phyloP scores from a whole-genome alignment of 2,329 filamentous ascomycete species.

The Penicillium expansum region DNA sequence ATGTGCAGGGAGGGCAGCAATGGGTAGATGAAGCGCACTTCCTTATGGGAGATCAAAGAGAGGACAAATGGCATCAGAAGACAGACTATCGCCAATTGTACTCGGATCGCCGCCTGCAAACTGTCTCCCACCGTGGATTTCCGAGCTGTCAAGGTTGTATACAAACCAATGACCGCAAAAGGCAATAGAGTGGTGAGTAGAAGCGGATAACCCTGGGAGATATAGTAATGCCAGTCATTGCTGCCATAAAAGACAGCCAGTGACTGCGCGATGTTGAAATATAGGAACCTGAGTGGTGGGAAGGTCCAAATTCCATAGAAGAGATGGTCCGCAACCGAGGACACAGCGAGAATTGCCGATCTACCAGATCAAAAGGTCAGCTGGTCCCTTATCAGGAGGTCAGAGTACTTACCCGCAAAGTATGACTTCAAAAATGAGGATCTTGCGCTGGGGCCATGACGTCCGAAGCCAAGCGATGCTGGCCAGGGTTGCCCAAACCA shows the following conservation, averaged over 20 bases:
- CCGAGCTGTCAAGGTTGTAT: conserved; percentile 45
- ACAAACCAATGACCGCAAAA: conserved; percentile 67
- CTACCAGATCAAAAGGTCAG: conserved; percentile 32
- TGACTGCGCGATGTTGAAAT: conserved; percentile 86
- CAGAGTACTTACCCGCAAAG: conserved; percentile 53
- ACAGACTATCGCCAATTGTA: conserved; percentile 58
- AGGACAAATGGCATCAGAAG: conserved; percentile 61
- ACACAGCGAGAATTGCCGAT: conserved; percentile 60
- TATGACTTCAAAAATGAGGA: conserved; percentile 62
- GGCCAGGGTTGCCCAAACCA: conserved; percentile 75
- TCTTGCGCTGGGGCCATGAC: conserved; percentile 44
- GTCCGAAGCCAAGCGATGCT: conserved; percentile 51
- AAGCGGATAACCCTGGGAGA: conserved; percentile 83
- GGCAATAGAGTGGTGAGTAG: conserved; percentile 80
- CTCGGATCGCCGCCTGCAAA: conserved; percentile 43
- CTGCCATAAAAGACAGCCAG: conserved; percentile 89
- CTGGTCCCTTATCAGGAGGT: background rate
- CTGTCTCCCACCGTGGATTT: conserved; percentile 32
- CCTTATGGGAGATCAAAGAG: conserved; percentile 86
- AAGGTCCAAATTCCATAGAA: conserved; percentile 89
- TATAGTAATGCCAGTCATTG: conserved; percentile 90
- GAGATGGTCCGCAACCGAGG: conserved; percentile 65
- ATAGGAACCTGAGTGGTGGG: conserved; percentile 79
- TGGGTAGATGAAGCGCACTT: conserved; percentile 95
- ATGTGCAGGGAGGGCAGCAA: conserved; percentile 83